Conservation (phyloP, 2,329 filamentous ascomycete species). For the Penicillium polonicum region DNA sequence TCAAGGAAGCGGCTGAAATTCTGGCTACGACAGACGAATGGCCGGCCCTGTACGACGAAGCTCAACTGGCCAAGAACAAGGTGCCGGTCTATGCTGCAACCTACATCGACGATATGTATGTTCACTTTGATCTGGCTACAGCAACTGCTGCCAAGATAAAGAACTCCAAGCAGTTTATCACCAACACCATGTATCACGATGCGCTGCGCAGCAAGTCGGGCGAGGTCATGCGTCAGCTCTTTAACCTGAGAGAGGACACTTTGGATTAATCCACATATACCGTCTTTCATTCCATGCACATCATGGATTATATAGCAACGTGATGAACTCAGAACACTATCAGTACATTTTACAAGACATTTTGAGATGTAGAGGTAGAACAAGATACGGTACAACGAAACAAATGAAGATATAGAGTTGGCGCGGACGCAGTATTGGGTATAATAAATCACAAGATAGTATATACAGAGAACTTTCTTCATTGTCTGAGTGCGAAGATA, state of each 20-base stretch:
- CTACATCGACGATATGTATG: constrained; percentile 89
- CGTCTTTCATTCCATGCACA: neutral
- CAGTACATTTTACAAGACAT: neutral
- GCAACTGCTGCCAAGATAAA: constrained; percentile 73
- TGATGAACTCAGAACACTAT: neutral
- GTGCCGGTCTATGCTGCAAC: constrained; percentile 84
- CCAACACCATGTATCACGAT: constrained; percentile 85
- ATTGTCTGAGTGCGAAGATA: neutral
- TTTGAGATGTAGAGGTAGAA: neutral
- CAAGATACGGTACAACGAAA: neutral
- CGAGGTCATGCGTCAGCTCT: constrained; percentile 74
- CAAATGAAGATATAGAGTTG: neutral
- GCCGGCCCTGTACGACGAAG: constrained; percentile 72
- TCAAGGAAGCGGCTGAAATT: constrained; percentile 67
- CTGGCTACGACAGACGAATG: constrained; percentile 69
- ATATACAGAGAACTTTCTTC: constrained; percentile 1
- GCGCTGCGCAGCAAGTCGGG: constrained; percentile 71
- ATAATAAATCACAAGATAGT: constrained; percentile 5
- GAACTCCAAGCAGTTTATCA: constrained; percentile 76
- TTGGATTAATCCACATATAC: constrained; percentile 48
- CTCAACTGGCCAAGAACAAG: constrained; percentile 70
- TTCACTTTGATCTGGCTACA: constrained; percentile 71
- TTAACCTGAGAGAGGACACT: constrained; percentile 70
- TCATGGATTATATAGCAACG: neutral
- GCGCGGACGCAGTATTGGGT: neutral